phyloP scores from a whole-genome alignment of 2,329 filamentous ascomycete genomes.

The Atkinsonella hypoxylon region DNA sequence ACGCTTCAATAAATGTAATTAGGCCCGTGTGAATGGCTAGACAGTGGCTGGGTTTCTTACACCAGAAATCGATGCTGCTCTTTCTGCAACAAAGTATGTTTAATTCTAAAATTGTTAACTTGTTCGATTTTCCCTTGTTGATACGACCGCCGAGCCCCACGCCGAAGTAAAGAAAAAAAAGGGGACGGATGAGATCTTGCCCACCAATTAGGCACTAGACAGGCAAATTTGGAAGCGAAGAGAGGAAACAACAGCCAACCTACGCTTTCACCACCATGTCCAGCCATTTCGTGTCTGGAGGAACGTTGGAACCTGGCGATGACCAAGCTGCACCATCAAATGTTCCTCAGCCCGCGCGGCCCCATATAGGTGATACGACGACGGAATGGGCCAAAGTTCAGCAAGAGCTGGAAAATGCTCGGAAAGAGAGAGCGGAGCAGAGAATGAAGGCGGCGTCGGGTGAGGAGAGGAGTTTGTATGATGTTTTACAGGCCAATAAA shows the following conservation, averaged over 20 bases:
- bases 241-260: background rate
- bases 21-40: too few species aligned
- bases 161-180: too few species aligned
- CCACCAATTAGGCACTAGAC: too few species aligned
- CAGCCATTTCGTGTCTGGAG: conserved; percentile 43
- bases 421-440: conserved; percentile 40
- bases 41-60: too few species aligned
- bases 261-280: conserved; percentile 27
- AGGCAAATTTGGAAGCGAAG: background rate
- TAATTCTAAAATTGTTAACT: too few species aligned
- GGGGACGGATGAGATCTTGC: too few species aligned
- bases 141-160: too few species aligned
- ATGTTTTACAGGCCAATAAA: conserved; percentile 73
- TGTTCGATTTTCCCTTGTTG: too few species aligned
- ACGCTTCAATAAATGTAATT: too few species aligned
- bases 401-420: conserved; percentile 49
- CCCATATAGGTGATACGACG: conserved; percentile 12
- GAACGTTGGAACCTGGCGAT: conserved; percentile 29
- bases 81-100: too few species aligned
- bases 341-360: background rate
- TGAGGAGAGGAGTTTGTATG: conserved; percentile 54
- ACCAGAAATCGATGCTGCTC: too few species aligned
- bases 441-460: conserved; percentile 29
- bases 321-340: conserved; percentile 14
- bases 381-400: conserved; percentile 54